A percentile compares a stretch with the other conserved stretches of the same genome.
phyloP scores from a whole-genome alignment of 2,329 filamentous ascomycete species.

The Cryphonectria parasitica region DNA sequence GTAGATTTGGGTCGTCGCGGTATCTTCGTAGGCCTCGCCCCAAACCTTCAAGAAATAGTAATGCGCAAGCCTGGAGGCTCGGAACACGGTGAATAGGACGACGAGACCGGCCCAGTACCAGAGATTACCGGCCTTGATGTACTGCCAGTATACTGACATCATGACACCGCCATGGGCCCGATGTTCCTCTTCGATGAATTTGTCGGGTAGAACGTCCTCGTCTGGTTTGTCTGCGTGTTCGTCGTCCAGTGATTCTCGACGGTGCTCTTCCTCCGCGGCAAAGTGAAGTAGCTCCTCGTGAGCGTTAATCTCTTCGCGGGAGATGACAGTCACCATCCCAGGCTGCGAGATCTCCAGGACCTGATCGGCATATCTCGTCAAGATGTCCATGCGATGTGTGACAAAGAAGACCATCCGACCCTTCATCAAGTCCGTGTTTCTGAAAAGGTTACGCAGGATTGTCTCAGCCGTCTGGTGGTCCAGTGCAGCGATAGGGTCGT shows the following conservation, averaged over 20 bases:
- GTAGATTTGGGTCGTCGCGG: slow-evolving; percentile 16
- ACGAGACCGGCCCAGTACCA: slow-evolving; percentile 73
- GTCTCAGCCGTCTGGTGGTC: slow-evolving; percentile 65
- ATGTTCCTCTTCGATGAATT: slow-evolving; percentile 80
- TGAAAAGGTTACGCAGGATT: slow-evolving; percentile 64
- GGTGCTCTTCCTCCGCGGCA: slow-evolving; percentile 41
- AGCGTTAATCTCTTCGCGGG: slow-evolving; percentile 40
- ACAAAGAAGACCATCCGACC: slow-evolving; percentile 77
- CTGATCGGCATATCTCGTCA: slow-evolving; percentile 72
- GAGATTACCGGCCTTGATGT: slow-evolving; percentile 79
- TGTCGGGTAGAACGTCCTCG: slow-evolving; percentile 49
- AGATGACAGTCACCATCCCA: slow-evolving; percentile 36
- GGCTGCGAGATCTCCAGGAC: slow-evolving; percentile 68
- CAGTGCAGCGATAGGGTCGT: slow-evolving; percentile 66
- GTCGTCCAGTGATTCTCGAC: slow-evolving; percentile 36
- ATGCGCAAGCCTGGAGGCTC: slow-evolving; percentile 66
- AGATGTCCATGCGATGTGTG: slow-evolving; percentile 79
- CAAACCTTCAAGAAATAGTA: slow-evolving; percentile 86
- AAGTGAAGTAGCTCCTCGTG: slow-evolving; percentile 44
- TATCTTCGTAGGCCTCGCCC: slow-evolving; percentile 72
- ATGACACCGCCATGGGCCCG: slow-evolving; percentile 77
- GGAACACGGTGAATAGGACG: slow-evolving; percentile 63
- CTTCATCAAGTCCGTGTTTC: slow-evolving; percentile 42
- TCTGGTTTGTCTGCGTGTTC: slow-evolving; percentile 33
- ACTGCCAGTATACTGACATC: slow-evolving; percentile 78